phyloP scores from a whole-genome alignment of 2,329 filamentous ascomycete genomes.

The Calonectria henricotiae region DNA sequence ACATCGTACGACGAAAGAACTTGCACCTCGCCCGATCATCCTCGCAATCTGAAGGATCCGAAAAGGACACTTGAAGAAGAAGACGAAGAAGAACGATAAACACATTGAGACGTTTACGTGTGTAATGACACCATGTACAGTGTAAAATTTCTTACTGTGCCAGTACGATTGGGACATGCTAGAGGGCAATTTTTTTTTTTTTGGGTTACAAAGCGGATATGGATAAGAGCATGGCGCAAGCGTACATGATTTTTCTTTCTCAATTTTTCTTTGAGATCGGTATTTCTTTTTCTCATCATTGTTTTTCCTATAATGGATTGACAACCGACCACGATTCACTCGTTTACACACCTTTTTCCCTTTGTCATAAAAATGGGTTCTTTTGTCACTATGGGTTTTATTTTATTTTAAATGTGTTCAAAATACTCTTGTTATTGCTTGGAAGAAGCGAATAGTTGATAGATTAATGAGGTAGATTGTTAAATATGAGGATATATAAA shows the following conservation, averaged over 20 bases:
- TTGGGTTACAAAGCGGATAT: constrained; percentile 11
- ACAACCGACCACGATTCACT: constrained; percentile 22
- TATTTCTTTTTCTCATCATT: not conserved
- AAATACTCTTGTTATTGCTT: constrained; percentile 18
- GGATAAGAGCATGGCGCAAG: constrained; percentile 25
- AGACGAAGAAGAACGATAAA: not conserved
- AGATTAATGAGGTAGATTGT: constrained; percentile 20
- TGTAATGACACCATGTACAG: constrained; percentile 33
- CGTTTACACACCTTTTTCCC: constrained; percentile 3
- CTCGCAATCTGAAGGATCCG: constrained; percentile 39
- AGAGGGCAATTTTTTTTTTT: constrained; percentile 14
- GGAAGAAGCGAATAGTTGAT: not conserved
- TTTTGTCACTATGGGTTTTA: constrained; percentile 7
- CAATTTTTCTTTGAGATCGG: not conserved
- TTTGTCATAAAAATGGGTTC: constrained; percentile 22
- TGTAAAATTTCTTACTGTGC: constrained; percentile 33
- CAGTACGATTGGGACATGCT: constrained; percentile 9
- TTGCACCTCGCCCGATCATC: constrained; percentile 36
- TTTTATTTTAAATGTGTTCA: not conserved
- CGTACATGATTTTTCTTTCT: constrained; percentile 16
- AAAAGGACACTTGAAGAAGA: constrained; percentile 19
- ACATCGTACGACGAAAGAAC: constrained; percentile 38
- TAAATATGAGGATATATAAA: constrained; percentile 7
- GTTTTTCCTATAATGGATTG: not conserved
- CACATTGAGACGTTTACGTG: constrained; percentile 4